phyloP scores from a whole-genome alignment of 139 green algal species.

The Chlorella sp. region DNA sequence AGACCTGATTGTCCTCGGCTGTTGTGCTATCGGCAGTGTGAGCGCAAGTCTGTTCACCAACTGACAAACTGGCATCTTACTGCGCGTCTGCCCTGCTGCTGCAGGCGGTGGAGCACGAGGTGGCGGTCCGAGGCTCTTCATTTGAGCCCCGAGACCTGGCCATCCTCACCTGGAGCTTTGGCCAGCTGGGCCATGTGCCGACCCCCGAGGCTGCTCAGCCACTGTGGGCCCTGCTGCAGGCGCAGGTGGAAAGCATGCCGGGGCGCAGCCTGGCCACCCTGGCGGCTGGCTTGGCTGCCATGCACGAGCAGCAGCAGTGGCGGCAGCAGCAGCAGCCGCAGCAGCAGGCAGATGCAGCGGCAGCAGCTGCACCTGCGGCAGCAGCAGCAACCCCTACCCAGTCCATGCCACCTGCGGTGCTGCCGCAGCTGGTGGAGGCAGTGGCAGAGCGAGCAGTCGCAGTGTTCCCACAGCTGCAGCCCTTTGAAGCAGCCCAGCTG shows the following conservation, averaged over 20 bases:
- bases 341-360: no score
- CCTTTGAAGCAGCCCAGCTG: slow-evolving; percentile 12
- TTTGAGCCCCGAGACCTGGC: slow-evolving; percentile 31
- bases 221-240: background rate
- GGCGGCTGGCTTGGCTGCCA: background rate
- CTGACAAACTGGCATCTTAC: no score
- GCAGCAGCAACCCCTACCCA: background rate
- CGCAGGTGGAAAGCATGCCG: background rate
- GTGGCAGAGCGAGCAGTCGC: background rate
- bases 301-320: slow-evolving; percentile 1
- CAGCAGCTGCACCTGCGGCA: background rate
- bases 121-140: background rate
- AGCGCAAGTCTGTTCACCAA: no score
- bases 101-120: slow-evolving; percentile 23
- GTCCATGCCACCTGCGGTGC: background rate
- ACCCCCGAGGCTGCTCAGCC: background rate
- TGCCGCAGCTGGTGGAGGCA: background rate
- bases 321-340: background rate
- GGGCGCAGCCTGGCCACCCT: slow-evolving; percentile 5
- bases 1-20: no score
- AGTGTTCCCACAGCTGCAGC: slow-evolving; percentile 6
- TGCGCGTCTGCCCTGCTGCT: no score
- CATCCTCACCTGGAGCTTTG: slow-evolving; percentile 10
- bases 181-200: slow-evolving; percentile 13
- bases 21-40: background rate